phyloP scores from a whole-genome alignment of 75 land plant genomes.

The Sequoia sempervirens region DNA sequence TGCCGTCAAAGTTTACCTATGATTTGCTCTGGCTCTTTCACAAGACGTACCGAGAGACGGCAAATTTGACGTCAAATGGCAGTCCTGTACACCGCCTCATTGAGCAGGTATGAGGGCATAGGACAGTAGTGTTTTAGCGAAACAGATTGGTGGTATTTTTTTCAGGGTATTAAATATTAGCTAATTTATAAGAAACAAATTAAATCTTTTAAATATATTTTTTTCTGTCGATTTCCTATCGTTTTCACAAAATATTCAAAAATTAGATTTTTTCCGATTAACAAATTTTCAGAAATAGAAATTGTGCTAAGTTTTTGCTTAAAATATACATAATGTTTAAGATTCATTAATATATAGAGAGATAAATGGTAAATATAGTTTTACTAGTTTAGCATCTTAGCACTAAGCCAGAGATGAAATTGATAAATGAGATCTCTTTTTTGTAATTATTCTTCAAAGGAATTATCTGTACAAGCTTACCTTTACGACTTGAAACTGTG shows the following conservation, averaged over 20 bases:
- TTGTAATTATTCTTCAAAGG: too few species aligned
- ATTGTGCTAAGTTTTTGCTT: too few species aligned
- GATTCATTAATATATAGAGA: too few species aligned
- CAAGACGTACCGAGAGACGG: slow-evolving; percentile 65
- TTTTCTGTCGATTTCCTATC: neutral
- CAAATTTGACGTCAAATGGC: slow-evolving; percentile 89
- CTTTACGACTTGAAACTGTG: too few species aligned
- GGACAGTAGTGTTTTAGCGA: neutral
- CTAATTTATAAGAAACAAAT: too few species aligned
- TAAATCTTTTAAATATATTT: too few species aligned
- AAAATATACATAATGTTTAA: too few species aligned
- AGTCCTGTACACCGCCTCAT: slow-evolving; percentile 95
- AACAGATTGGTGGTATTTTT: neutral
- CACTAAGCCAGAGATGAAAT: too few species aligned
- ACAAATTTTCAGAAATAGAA: neutral
- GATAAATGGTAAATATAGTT: too few species aligned
- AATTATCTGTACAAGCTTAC: too few species aligned
- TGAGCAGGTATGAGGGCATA: slow-evolving; percentile 55
- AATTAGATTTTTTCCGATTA: neutral
- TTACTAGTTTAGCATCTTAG: too few species aligned
- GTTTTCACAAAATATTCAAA: neutral
- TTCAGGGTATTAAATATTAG: neutral
- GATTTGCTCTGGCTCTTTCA: slow-evolving; percentile 78
- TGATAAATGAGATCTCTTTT: too few species aligned
- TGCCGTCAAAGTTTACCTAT: slow-evolving; percentile 88